Evolutionary conservation across 176 grass and related monocot genomes (phyloP).

Genomic region (Zizania latifolia): DNA sequence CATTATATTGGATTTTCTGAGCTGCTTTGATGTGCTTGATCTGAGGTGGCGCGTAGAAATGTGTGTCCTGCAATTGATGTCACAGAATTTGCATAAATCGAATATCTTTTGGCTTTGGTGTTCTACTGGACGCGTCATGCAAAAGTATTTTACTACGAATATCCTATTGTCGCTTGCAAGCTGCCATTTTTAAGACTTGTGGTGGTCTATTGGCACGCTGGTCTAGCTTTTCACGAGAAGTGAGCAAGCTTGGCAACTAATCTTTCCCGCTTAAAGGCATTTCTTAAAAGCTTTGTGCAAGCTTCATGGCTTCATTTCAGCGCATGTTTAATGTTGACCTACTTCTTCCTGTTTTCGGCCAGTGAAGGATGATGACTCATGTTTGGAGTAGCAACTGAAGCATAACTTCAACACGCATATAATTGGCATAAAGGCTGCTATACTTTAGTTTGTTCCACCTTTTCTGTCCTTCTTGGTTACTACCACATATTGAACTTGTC

Average conservation of each 20-base stretch:
- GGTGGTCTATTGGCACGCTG: not conserved
- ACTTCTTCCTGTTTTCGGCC: too few relatives aligned
- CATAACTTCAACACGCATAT: not conserved
- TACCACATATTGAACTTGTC: not conserved
- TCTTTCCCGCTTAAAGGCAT: too few relatives aligned
- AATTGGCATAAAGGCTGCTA: not conserved
- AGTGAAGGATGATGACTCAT: not conserved
- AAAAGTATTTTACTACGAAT: not conserved
- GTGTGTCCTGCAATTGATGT: not conserved
- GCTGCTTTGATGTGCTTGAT: slow-evolving; percentile 20
- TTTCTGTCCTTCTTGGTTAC: not conserved
- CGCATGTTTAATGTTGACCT: too few relatives aligned
- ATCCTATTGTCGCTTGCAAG: not conserved
- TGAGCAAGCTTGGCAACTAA: not conserved
- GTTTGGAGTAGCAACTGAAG: not conserved
- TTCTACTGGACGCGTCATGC: not conserved
- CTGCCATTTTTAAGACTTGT: slow-evolving; percentile 1
- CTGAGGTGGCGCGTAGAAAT: slow-evolving; percentile 2
- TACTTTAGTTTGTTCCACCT: not conserved
- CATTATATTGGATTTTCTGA: not conserved
- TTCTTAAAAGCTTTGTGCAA: not conserved
- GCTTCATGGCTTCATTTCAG: too few relatives aligned
- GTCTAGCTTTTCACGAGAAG: not conserved
- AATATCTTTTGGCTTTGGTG: not conserved
- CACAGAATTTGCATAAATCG: too few relatives aligned